Evolutionary conservation across 1,284 basidiomycete genomes (phyloP).

Genomic region (Rhodotorula sp.): DNA sequence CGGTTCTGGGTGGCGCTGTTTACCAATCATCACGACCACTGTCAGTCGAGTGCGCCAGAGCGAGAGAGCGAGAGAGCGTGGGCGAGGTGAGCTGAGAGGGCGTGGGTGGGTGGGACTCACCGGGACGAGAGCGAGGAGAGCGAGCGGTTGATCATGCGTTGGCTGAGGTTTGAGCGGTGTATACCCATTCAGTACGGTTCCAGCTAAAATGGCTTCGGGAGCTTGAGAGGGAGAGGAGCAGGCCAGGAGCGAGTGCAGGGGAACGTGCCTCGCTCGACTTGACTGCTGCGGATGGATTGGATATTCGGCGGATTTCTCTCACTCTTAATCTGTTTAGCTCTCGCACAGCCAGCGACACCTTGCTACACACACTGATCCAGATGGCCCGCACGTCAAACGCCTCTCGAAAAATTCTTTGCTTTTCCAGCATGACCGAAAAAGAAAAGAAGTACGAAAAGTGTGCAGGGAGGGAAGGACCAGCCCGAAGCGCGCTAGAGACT

Average conservation of each 20-base stretch:
- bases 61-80: background rate
- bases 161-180: background rate
- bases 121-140: background rate
- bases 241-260: background rate
- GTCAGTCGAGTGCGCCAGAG: background rate
- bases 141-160: slow-evolving; percentile 5
- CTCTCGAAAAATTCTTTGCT: too few species aligned
- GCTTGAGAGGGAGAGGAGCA: too few species aligned
- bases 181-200: slow-evolving; percentile 9
- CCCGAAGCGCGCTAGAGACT: background rate
- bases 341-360: too few species aligned
- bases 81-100: background rate
- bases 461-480: too few species aligned
- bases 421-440: background rate
- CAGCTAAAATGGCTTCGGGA: background rate
- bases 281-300: too few species aligned
- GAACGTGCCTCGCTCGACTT: background rate
- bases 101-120: background rate
- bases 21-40: background rate
- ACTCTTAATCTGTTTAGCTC: too few species aligned
- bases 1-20: slow-evolving; percentile 4
- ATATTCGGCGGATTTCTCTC: too few species aligned
- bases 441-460: too few species aligned
- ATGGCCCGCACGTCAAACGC: too few species aligned
- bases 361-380: too few species aligned